Base-by-base conservation (phyloP, 805 yeast species). In the Torulaspora franciscae region DNA sequence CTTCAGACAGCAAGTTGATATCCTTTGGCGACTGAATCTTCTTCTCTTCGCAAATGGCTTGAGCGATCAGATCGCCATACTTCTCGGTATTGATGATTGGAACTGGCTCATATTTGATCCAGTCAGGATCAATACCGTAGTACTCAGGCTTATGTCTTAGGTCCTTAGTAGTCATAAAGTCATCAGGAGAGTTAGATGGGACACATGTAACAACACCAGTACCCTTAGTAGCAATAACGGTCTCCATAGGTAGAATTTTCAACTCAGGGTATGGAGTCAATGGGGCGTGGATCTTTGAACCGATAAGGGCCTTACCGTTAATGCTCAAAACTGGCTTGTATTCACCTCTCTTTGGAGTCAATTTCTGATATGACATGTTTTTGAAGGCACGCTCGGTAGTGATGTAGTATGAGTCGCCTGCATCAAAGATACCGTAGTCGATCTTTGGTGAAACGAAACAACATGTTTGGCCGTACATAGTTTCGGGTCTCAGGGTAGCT, bases 151-250 rank as follows among this genome's bases (percentile, higher is more conserved):
- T 91, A 73, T 87, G 81, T 57, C 76, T 76, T 58, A 93, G 77
- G 56, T 93, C 99, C 59, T 74, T 75, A 39, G 84, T 77, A 48
- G 96, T 93, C 68, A 91, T 81, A 64, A 61, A 93, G 73, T 93
- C 99, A 72, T 93, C 99, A 49, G 99, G 98, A 46, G 98, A 90
- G 68, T 90, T 96, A n/a, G 96, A 83, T 51, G 98, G 99, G 51
- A 90, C 98, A 74, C 96, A 93, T 5, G 98, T 91, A 47, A 93
- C 99, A 37, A 93, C 97, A 74, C 98, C 99, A 37, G 98, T 93
- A 77, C 99, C 99, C 74, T 93, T 93, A 45, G 81, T 75, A 32
- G 95, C 95, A 66, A 91, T 75, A 45, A 93, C 91, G 30, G 97
- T 88, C 69, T 91, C 98, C 99, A 93, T 93, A 56, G 99, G 99